Evolutionary conservation across 2,329 filamentous ascomycete genomes (phyloP).

Genomic region (Sporothrix dimorphospora): DNA sequence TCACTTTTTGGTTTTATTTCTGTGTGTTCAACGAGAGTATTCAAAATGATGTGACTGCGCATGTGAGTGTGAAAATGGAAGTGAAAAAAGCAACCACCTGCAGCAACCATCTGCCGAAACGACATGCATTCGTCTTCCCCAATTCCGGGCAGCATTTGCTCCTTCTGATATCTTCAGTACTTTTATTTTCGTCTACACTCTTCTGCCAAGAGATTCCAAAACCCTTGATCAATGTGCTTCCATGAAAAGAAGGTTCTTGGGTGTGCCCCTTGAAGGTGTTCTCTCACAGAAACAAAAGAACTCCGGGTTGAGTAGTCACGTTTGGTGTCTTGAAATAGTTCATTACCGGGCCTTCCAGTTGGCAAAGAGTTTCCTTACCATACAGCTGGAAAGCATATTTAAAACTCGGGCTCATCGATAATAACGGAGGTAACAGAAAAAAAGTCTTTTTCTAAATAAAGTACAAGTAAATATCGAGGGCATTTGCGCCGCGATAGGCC

Average conservation of each 20-base stretch:
- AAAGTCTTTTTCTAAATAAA: neutral
- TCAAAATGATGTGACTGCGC: neutral
- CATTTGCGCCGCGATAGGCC: neutral
- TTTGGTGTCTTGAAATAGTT: neutral
- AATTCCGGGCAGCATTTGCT: neutral
- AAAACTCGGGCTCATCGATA: no score
- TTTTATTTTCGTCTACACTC: neutral
- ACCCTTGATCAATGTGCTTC: slow-evolving; percentile 11
- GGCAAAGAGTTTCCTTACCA: no score
- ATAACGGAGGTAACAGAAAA: neutral
- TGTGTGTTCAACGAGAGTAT: neutral
- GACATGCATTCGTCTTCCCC: neutral
- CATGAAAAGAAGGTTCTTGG: neutral
- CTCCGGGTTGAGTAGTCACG: neutral
- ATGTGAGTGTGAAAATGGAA: neutral
- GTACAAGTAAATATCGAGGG: neutral
- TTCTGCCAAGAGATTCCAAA: neutral
- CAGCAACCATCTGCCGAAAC: neutral
- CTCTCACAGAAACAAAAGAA: neutral
- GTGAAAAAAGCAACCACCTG: neutral
- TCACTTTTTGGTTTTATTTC: neutral
- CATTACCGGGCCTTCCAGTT: neutral
- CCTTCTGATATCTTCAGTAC: neutral
- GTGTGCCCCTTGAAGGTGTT: neutral
- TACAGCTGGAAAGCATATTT: neutral